phyloP scores from a whole-genome alignment of 2,329 filamentous ascomycete species.

The Aspergillus japonicus region DNA sequence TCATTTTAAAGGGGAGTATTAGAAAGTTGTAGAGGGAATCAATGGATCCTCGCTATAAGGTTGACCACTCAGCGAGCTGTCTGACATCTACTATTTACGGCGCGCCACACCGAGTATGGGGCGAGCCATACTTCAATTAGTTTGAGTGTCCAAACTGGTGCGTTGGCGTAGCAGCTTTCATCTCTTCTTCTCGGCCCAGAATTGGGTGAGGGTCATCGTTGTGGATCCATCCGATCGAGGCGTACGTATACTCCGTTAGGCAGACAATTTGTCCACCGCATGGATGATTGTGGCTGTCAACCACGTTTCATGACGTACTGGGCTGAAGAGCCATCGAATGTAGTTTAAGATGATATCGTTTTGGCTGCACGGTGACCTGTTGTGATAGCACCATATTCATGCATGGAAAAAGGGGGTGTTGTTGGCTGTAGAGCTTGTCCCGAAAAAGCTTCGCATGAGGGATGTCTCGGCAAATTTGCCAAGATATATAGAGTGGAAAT shows the following conservation, averaged over 20 bases:
- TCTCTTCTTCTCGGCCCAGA: slow-evolving; percentile 1
- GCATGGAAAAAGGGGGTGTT: too few relatives aligned
- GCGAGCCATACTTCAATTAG: slow-evolving; percentile 6
- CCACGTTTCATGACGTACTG: not conserved
- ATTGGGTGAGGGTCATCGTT: slow-evolving; percentile 2
- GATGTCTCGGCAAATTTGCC: not conserved
- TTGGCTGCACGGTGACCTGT: too few relatives aligned
- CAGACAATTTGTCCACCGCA: not conserved
- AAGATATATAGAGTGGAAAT: not conserved
- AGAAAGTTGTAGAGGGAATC: not conserved
- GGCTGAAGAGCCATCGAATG: too few relatives aligned
- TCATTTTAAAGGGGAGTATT: too few relatives aligned
- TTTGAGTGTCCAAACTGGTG: slow-evolving; percentile 1
- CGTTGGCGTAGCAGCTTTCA: not conserved
- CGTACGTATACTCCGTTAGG: slow-evolving; percentile 7
- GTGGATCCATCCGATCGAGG: slow-evolving; percentile 4
- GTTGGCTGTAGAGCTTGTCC: too few relatives aligned
- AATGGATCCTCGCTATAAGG: slow-evolving; percentile 1
- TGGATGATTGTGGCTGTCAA: not conserved
- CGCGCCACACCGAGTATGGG: not conserved
- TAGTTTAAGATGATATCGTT: too few relatives aligned
- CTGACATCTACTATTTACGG: too few relatives aligned
- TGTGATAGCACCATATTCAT: too few relatives aligned
- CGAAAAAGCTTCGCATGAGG: too few relatives aligned
- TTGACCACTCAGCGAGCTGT: not conserved